A percentile compares a stretch with the other conserved stretches of the same genome.
Evolutionary conservation across 768 basidiomycete species (phyloP).

Genomic region (Amanita jacksonii): DNA sequence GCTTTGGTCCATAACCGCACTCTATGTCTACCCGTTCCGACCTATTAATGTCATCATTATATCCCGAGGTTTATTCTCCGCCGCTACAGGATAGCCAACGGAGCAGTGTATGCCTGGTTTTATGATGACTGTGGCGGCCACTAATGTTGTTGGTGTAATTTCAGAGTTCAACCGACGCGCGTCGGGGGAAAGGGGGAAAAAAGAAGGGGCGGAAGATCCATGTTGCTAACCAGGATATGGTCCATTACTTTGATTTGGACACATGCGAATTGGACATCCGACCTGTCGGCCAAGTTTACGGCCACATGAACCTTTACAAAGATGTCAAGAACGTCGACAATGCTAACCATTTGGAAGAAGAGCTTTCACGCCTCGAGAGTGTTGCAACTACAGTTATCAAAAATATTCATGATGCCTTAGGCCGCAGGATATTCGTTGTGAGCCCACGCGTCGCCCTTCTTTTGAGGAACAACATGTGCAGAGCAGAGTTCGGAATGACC

Average conservation of each 20-base stretch:
- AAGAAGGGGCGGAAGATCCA: neutral
- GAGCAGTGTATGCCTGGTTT: neutral
- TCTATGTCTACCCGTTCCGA: too few relatives aligned
- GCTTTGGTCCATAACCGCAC: too few relatives aligned
- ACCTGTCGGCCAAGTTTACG: neutral
- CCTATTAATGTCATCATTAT: conserved; percentile 1
- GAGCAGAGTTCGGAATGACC: conserved; percentile 11
- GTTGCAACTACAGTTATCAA: conserved; percentile 17
- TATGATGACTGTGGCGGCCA: too few relatives aligned
- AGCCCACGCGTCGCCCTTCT: conserved; percentile 25
- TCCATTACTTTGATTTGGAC: neutral
- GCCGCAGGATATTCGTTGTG: conserved; percentile 24
- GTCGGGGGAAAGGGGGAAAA: neutral
- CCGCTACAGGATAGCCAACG: neutral
- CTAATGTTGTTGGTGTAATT: too few relatives aligned
- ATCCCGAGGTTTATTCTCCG: conserved; percentile 5
- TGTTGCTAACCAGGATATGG: neutral
- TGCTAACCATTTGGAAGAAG: conserved; percentile 20
- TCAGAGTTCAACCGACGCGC: too few relatives aligned
- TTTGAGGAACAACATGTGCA: conserved; percentile 16
- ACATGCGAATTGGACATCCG: conserved; percentile 1
- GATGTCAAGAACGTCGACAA: conserved; percentile 13
- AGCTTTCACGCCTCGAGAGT: conserved; percentile 19
- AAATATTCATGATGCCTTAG: conserved; percentile 10
- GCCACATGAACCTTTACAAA: conserved; percentile 1